Percentiles rank a stretch among this genome's conserved stretches.
Evolutionary conservation across 2,329 filamentous ascomycete genomes (phyloP).

Genomic region (Xylariaceae sp.): DNA sequence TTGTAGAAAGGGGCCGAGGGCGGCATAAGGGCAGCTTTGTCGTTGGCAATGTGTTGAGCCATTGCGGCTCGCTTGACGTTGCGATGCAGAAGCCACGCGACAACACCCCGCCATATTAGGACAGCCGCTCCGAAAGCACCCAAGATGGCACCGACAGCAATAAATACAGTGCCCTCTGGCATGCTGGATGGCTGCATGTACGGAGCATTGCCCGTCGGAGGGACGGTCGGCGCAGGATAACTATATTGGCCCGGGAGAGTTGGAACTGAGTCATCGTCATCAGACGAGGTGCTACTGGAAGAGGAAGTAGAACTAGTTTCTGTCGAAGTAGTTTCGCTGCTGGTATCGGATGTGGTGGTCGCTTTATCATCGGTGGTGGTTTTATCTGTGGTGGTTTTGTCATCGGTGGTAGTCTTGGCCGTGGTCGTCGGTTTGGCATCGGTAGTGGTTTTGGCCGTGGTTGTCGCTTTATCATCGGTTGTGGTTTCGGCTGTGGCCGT

Average conservation of each 20-base stretch:
- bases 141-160: conserved; percentile 85
- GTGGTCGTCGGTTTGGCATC: too few relatives aligned
- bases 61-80: conserved; percentile 86
- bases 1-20: conserved; percentile 66
- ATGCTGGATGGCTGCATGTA: conserved; percentile 87
- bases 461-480: not conserved
- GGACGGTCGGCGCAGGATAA: conserved; percentile 75
- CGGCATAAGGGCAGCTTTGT: conserved; percentile 66
- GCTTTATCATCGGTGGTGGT: not conserved
- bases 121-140: conserved; percentile 82
- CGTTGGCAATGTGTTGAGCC: conserved; percentile 69
- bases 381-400: conserved; percentile 8
- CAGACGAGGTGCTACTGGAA: conserved; percentile 18
- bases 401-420: conserved; percentile 10
- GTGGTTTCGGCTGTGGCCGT: conserved; percentile 7
- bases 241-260: conserved; percentile 59
- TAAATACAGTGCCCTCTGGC: conserved; percentile 95
- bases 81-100: conserved; percentile 89
- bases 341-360: conserved; percentile 10
- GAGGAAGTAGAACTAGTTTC: conserved; percentile 4
- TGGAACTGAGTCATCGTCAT: conserved; percentile 44
- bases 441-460: conserved; percentile 14
- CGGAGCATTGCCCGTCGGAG: conserved; percentile 80
- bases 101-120: conserved; percentile 82
- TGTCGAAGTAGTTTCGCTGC: too few relatives aligned